These are phyloP conservation scores for Chamaenerion angustifolium DNA, from an alignment of 345 rosid species.

Conservation along the genomic window DNA sequence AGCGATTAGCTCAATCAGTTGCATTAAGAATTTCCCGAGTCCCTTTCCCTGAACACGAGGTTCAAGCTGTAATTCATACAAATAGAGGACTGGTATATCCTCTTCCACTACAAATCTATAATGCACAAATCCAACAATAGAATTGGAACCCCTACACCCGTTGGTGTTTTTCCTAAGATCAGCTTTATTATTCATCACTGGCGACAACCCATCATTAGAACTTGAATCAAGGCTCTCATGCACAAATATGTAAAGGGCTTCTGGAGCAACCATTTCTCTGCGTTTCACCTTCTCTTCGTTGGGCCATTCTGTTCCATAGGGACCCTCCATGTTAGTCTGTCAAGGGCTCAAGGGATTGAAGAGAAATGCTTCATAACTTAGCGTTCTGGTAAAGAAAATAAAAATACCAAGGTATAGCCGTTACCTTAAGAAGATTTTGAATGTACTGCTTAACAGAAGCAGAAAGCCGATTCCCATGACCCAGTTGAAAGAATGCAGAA, in stretches of 20 bases:
- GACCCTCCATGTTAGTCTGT: slow-evolving; percentile 69
- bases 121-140: slow-evolving; percentile 61
- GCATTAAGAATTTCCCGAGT: slow-evolving; percentile 75
- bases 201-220: slow-evolving; percentile 15
- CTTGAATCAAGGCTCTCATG: slow-evolving; percentile 15
- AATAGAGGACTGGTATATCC: slow-evolving; percentile 69
- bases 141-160: slow-evolving; percentile 10
- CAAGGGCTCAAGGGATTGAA: neutral
- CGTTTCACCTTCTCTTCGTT: slow-evolving; percentile 65
- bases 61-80: slow-evolving; percentile 79
- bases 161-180: neutral
- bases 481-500: slow-evolving; percentile 43
- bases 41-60: slow-evolving; percentile 60
- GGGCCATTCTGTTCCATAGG: slow-evolving; percentile 61
- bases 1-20: slow-evolving; percentile 72
- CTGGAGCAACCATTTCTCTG: slow-evolving; percentile 62
- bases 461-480: slow-evolving; percentile 58
- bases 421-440: slow-evolving; percentile 53
- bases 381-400: neutral
- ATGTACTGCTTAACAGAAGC: slow-evolving; percentile 34
- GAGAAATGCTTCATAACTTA: too few relatives aligned
- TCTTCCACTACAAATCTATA: slow-evolving; percentile 76
- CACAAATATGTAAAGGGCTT: slow-evolving; percentile 59
- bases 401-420: neutral
- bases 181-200: slow-evolving; percentile 1